Conservation (phyloP, 306 rosid species). For the Astragalus membranaceus region DNA sequence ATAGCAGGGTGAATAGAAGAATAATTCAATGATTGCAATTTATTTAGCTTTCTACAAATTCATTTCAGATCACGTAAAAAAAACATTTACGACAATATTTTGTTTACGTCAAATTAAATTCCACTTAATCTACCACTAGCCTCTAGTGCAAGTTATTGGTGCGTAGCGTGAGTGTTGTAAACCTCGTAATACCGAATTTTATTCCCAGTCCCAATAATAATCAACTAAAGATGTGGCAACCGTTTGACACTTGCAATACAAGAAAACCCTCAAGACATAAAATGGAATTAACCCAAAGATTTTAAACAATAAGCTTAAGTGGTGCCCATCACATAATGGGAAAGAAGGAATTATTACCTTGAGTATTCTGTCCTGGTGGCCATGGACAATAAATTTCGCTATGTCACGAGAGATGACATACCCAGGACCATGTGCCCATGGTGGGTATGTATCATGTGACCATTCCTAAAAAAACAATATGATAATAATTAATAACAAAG, state of each 20-base stretch:
- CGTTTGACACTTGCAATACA: not conserved
- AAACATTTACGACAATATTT: not conserved
- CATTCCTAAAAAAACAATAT: slow-evolving; percentile 55
- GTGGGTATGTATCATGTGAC: slow-evolving; percentile 76
- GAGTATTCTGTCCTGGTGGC: slow-evolving; percentile 66
- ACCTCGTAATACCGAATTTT: no score
- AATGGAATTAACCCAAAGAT: not conserved
- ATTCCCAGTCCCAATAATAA: no score
- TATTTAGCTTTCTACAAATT: not conserved
- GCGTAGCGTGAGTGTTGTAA: no score
- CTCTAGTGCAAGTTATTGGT: no score
- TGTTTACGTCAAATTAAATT: not conserved
- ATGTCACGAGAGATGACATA: slow-evolving; percentile 83
- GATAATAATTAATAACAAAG: not conserved
- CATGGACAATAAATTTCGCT: slow-evolving; percentile 58
- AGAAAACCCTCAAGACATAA: not conserved
- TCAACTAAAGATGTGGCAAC: not conserved
- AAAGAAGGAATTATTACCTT: slow-evolving; percentile 37
- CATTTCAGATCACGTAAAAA: no score
- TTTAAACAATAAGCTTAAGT: not conserved
- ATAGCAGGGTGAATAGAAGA: not conserved
- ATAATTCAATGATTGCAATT: not conserved
- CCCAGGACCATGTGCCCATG: slow-evolving; percentile 99
- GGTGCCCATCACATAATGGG: not conserved
- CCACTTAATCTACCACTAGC: slow-evolving; percentile 5